phyloP scores from a whole-genome alignment of 2,329 filamentous ascomycete genomes.

The Colletotrichum limetticola region DNA sequence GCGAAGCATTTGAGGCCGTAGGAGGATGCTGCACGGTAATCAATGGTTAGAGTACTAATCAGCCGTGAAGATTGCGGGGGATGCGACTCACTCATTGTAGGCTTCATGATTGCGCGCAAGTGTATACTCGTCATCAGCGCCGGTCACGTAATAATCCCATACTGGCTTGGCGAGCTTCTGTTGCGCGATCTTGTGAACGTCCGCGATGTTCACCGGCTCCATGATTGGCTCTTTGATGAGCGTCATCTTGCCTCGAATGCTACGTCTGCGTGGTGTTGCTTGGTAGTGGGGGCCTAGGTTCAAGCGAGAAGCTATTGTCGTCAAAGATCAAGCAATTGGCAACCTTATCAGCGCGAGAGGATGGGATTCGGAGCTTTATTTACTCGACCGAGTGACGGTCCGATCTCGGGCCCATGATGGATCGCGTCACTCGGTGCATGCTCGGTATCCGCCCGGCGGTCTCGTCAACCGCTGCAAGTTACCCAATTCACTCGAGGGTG shows the following conservation, averaged over 20 bases:
- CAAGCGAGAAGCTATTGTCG: neutral
- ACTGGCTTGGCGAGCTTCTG: conserved; percentile 29
- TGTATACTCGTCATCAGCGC: conserved; percentile 38
- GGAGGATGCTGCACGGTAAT: conserved; percentile 10
- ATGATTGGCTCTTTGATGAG: neutral
- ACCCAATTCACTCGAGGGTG: neutral
- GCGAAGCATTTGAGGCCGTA: conserved; percentile 33
- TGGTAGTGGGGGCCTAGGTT: neutral
- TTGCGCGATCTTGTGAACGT: conserved; percentile 19
- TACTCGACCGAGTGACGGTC: neutral
- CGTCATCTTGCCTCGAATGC: neutral
- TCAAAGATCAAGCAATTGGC: neutral
- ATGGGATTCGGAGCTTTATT: neutral
- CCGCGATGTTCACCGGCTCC: conserved; percentile 35
- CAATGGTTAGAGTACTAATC: too few relatives aligned
- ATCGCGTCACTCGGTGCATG: conserved; percentile 1
- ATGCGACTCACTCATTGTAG: conserved; percentile 34
- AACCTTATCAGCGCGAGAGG: neutral
- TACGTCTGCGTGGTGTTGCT: neutral
- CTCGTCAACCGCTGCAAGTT: neutral
- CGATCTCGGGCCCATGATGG: conserved; percentile 2
- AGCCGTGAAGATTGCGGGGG: neutral
- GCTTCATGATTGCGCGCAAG: conserved; percentile 34
- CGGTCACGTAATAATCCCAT: conserved; percentile 40
- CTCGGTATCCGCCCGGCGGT: neutral